A percentile compares a stretch with the other conserved stretches of the same genome.
Conservation (phyloP, 2,329 filamentous ascomycete species). For the Triangularia setosa region DNA sequence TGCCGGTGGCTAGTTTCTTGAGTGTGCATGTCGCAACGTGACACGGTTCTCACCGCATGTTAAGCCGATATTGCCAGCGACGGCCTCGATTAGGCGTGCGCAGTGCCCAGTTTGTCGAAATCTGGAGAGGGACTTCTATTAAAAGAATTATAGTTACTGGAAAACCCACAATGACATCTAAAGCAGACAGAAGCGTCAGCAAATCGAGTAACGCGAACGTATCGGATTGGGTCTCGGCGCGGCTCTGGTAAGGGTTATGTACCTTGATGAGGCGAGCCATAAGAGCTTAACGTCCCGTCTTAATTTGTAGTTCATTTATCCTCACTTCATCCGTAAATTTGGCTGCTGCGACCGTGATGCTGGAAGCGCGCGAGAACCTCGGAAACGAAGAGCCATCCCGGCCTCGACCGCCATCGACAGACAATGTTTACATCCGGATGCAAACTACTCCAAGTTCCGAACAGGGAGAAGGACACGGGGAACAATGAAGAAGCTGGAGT, state of each 20-base stretch:
- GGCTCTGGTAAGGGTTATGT: conserved; percentile 18
- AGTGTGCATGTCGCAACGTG: conserved; percentile 12
- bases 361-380: conserved; percentile 12
- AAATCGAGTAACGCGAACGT: conserved; percentile 10
- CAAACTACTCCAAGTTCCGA: conserved; percentile 19
- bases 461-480: conserved; percentile 10
- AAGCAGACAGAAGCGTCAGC: conserved; percentile 14
- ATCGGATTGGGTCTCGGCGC: conserved; percentile 19
- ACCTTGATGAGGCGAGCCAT: conserved; percentile 23
- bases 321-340: conserved; percentile 43
- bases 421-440: conserved; percentile 13
- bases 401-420: conserved; percentile 12
- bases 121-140: conserved; percentile 23
- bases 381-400: conserved; percentile 9
- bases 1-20: conserved; percentile 10
- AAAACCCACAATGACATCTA: conserved; percentile 10
- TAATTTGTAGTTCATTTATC: conserved; percentile 45
- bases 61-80: conserved; percentile 13
- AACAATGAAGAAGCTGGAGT: conserved; percentile 1
- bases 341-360: conserved; percentile 24
- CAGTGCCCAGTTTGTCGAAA: conserved; percentile 10
- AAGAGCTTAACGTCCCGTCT: conserved; percentile 30
- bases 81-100: conserved; percentile 19
- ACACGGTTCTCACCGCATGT: conserved; percentile 14
- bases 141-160: conserved; percentile 25